phyloP scores from a whole-genome alignment of 805 yeast species.

The Ogataea minuta region DNA sequence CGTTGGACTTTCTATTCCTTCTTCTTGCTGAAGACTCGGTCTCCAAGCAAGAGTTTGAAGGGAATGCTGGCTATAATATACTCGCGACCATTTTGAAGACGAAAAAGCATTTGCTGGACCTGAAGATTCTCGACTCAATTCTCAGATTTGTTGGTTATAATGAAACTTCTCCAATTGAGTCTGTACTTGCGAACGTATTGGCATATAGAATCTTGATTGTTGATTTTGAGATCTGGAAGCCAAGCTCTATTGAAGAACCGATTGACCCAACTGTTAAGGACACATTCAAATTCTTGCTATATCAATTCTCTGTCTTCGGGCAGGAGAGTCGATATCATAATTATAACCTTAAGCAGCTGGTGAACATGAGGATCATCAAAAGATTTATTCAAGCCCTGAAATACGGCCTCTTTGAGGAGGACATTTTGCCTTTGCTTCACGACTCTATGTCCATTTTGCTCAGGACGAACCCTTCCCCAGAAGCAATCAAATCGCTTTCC shows the following conservation, averaged over 20 bases:
- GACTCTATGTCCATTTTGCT: constrained; percentile 41
- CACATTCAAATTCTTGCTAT: constrained; percentile 50
- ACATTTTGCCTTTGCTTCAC: constrained; percentile 37
- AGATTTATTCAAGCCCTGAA: constrained; percentile 52
- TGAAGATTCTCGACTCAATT: constrained; percentile 49
- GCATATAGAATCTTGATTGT: constrained; percentile 60
- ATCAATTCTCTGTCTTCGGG: constrained; percentile 57
- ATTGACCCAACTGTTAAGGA: constrained; percentile 33
- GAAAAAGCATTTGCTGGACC: constrained; percentile 38
- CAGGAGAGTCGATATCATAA: constrained; percentile 49
- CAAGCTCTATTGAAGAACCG: constrained; percentile 15
- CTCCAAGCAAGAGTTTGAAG: constrained; percentile 55
- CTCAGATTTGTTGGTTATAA: constrained; percentile 58
- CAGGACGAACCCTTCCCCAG: constrained; percentile 50
- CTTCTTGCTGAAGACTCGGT: constrained; percentile 49
- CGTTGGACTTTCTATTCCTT: constrained; percentile 42
- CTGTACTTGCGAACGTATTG: constrained; percentile 52
- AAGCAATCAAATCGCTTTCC: constrained; percentile 50
- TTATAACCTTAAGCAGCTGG: constrained; percentile 52
- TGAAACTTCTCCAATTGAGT: constrained; percentile 47
- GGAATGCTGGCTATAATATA: constrained; percentile 58
- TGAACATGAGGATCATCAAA: constrained; percentile 45
- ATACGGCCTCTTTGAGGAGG: constrained; percentile 36
- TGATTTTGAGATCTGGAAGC: constrained; percentile 62
- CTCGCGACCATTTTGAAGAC: constrained; percentile 51